phyloP scores from a whole-genome alignment of 1,139 yeast genomes.

The Taphrina communis region DNA sequence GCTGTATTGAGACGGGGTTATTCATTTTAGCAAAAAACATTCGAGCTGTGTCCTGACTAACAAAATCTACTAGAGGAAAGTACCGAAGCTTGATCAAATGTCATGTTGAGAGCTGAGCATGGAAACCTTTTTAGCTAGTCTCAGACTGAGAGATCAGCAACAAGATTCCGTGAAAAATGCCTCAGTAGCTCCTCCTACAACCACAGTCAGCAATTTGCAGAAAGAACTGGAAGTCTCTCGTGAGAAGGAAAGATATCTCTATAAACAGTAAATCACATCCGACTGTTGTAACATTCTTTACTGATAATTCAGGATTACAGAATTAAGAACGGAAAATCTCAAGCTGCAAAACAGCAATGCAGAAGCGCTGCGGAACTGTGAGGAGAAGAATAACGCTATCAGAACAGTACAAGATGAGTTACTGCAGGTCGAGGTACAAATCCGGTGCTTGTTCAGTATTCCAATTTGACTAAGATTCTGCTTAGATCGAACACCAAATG shows the following conservation, averaged over 20 bases:
- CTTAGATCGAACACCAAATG: slow-evolving; percentile 2
- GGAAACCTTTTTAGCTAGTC: background rate
- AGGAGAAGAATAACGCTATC: slow-evolving; percentile 26
- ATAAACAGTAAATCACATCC: background rate
- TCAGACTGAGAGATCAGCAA: background rate
- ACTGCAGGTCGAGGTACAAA: slow-evolving; percentile 20
- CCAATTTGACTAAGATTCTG: background rate
- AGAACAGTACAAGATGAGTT: slow-evolving; percentile 28
- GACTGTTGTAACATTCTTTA: background rate
- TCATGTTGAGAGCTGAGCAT: background rate
- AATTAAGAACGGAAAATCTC: background rate
- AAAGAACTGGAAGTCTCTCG: background rate
- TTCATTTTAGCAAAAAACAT: too few relatives aligned
- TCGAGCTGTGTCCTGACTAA: too few relatives aligned
- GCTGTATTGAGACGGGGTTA: too few relatives aligned
- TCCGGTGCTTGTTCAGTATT: background rate
- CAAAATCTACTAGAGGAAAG: too few relatives aligned
- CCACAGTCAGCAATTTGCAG: background rate
- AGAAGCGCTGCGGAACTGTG: slow-evolving; percentile 2
- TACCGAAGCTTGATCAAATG: too few relatives aligned
- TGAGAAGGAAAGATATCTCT: slow-evolving; percentile 10
- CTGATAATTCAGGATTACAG: background rate
- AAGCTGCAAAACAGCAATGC: background rate
- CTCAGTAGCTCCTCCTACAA: background rate
- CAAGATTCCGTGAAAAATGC: background rate